Evolutionary conservation across 2,329 filamentous ascomycete species (phyloP), one percentile per base, ranked within the genome.

Genomic region (Ustulina deusta): DNA sequence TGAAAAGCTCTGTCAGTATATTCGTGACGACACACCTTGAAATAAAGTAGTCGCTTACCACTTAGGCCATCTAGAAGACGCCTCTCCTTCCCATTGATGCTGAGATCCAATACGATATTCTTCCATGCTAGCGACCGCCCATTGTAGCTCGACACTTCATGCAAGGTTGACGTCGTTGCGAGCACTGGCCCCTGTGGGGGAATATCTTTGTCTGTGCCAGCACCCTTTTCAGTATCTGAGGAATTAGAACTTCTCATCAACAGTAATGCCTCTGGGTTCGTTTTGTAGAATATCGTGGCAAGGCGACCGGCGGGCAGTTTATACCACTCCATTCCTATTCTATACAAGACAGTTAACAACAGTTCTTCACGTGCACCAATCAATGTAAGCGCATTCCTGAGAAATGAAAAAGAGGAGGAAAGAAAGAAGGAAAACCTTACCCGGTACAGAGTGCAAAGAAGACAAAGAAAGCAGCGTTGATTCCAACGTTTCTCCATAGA

Each of bases 261-360:
- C 3, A 2, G 49, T 11, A 54, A 9, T 48, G 55, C 42, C 6
- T 22, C n/a, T 22, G 70, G 61, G 11, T 60, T 61, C 2, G 66
- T 63, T 22, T 67, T 74, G 59, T 74, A 74, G 61, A 75, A 75
- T 20, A 75, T 68, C 0, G 72, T 65, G 10, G 73, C 69, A 3
- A 74, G 65, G 3, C 67, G 72, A n/a, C 72, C 73, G 7, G 67
- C 58, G 6, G 65, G 66, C 1, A 70, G 65, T 48, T 71, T 72
- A 27, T 65, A 72, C 1, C 54, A 27, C 42, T 71, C 68, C 71
- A 73, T 73, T 22, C 70, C 70, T 13, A 71, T 34, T 5, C 69
- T 72, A 27, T 36, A 11, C 34, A 36, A 36, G 34, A 36, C 34
- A 36, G 11, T 36, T 36, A 36, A 11, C 34, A 36, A 36, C 6